Conservation (phyloP, 1,139 yeast species). For the Suhomyces terraborum region DNA sequence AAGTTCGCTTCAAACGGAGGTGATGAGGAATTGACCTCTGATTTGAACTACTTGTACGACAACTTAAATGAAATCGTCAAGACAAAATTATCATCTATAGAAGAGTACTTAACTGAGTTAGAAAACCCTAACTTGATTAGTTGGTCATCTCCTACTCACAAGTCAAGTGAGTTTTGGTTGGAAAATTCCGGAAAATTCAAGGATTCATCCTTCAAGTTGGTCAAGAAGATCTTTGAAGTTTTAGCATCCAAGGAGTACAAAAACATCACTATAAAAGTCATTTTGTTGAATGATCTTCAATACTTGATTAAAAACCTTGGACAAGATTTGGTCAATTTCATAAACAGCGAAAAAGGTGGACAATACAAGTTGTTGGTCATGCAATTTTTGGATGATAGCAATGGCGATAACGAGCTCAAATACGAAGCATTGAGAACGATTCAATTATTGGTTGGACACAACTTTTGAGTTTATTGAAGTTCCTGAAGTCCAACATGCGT, state of each 20-base stretch:
- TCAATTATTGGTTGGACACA: slow-evolving; percentile 84
- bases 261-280: slow-evolving; percentile 31
- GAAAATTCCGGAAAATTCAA: slow-evolving; percentile 78
- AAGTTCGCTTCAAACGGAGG: slow-evolving; percentile 72
- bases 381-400: slow-evolving; percentile 70
- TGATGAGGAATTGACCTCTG: slow-evolving; percentile 85
- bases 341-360: slow-evolving; percentile 60
- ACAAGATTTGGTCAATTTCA: slow-evolving; percentile 69
- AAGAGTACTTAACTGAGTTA: slow-evolving; percentile 85
- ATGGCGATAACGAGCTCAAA: slow-evolving; percentile 82
- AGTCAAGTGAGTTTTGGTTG: slow-evolving; percentile 84
- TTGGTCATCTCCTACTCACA: slow-evolving; percentile 91
- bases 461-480: slow-evolving; percentile 17
- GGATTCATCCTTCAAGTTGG: slow-evolving; percentile 71
- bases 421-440: slow-evolving; percentile 95
- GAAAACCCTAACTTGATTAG: slow-evolving; percentile 72
- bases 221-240: slow-evolving; percentile 52
- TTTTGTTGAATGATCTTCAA: slow-evolving; percentile 58
- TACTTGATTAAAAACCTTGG: slow-evolving; percentile 46
- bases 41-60: slow-evolving; percentile 59
- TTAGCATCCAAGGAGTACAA: slow-evolving; percentile 29
- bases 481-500: too few relatives aligned
- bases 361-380: slow-evolving; percentile 72
- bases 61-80: slow-evolving; percentile 71
- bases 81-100: slow-evolving; percentile 79